Conservation (phyloP, 495 filamentous ascomycete species). For the Aspergillus conjunctus region DNA sequence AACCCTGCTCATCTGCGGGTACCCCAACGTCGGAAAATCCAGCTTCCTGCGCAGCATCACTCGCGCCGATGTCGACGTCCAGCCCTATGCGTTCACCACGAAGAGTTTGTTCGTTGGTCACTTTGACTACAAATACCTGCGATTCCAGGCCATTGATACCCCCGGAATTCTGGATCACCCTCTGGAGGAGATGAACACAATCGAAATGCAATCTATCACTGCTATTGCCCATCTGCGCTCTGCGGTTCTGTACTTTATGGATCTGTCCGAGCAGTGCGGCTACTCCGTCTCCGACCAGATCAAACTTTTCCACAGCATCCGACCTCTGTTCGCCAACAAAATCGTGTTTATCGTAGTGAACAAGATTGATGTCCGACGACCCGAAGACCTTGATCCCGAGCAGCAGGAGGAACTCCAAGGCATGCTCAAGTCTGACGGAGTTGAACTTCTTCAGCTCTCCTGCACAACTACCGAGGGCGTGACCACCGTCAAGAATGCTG, state of each 20-base stretch:
- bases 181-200: slow-evolving; percentile 99
- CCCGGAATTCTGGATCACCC: slow-evolving; percentile 97
- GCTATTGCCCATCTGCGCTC: slow-evolving; percentile 95
- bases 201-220: slow-evolving; percentile 98
- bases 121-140: slow-evolving; percentile 97
- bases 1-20: slow-evolving; percentile 93
- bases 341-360: slow-evolving; percentile 95
- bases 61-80: slow-evolving; percentile 94
- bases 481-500: slow-evolving; percentile 90
- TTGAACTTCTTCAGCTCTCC: slow-evolving; percentile 87
- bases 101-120: slow-evolving; percentile 97
- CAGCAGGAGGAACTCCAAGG: slow-evolving; percentile 74
- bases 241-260: slow-evolving; percentile 97
- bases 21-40: slow-evolving; percentile 97
- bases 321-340: slow-evolving; percentile 95
- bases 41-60: slow-evolving; percentile 91
- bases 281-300: slow-evolving; percentile 92
- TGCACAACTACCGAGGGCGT: slow-evolving; percentile 95
- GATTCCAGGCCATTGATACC: slow-evolving; percentile 87
- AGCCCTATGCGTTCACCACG: slow-evolving; percentile 98
- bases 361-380: slow-evolving; percentile 90
- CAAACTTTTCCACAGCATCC: slow-evolving; percentile 91
- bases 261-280: slow-evolving; percentile 95
- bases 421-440: slow-evolving; percentile 80
- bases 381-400: slow-evolving; percentile 84